Base-by-base conservation (phyloP, 306 rosid genomes). In the Gillenia trifoliata region DNA sequence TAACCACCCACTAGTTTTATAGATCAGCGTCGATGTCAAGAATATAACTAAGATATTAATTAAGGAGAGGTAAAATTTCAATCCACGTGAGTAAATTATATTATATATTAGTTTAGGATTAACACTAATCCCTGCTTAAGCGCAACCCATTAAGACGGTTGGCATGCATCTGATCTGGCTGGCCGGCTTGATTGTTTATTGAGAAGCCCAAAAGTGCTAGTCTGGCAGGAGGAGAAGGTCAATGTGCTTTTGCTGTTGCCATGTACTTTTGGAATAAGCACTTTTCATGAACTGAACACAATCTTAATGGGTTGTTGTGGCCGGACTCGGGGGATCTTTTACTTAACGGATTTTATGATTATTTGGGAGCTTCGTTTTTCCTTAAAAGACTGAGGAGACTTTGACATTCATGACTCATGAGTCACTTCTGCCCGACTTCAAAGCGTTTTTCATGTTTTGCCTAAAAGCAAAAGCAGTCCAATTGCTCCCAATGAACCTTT, bases 141-240 rank as follows among this genome's bases (percentile, higher is more conserved):
- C 26, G n/a, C 17, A 26, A 60, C 10, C 20, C 38, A 60, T 28
- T 26, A 28, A 13, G 41, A 63, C 43, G 15, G 30, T 28, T 57
- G 26, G 31, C 63, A 26, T 57, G 17, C 29, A 3, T 43, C 6
- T 1, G 19, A 13, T 43, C 19, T 43, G n/a, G 38, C 65, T 13
- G 67, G 67, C 43, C 19, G 26, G 41, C 67, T 25, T n/a, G 60
- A 63, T 63, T 63, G 26, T 63, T 30, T 63, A 63, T 63, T 63
- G 26, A 8, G 67, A 16, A 19, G 19, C 15, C 19, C 26, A 4
- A 31, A 63, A 17, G 11, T 13, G 66, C 66, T 12, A 59, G 64
- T 61, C 66, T 61, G 68, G 43, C 23, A 16, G 2, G 3, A 25
- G 31, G 61, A 63, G 68, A 31, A 63, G 8, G 43, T 29, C 8